Base-by-base conservation (phyloP, 345 rosid species). In the Syzygium grande region DNA sequence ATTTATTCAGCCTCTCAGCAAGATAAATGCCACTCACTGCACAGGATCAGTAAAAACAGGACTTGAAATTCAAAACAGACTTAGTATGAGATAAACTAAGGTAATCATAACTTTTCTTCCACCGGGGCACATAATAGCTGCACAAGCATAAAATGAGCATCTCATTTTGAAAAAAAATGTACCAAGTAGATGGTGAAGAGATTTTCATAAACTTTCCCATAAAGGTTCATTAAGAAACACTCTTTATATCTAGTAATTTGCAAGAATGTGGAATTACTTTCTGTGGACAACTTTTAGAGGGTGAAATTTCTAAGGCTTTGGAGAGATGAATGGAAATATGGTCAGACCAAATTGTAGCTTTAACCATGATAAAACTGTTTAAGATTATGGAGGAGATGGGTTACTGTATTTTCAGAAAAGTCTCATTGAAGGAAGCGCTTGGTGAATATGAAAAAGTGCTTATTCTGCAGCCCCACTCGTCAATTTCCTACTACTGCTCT, bases 1-100 rank as follows among this genome's bases (percentile, higher is more conserved):
- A 55, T 87, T 59, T 88, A 87, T 98, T 98, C 55, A 98, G 91
- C 88, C 84, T 93, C 96, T 98, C 99, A 22, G 99, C 98, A 86
- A 93, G 92, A 92, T 94, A 97, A 16, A 98, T 99, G 25, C 98
- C 99, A 87, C 90, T 93, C 97, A 97, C 98, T 98, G 87, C 91
- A 92, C 61, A 58, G 78, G 78, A 92, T 86, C 86, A 88, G 77
- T 29, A 68, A 51, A 29, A 84, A 56, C 41, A 84, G n/a, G 5
- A 52, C 49, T 84, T 52, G 43, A 84, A 55, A 12, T 51, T 55
- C 54, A 84, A 12, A 84, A 30, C 25, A 54, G 59, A 29, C 41
- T 55, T 51, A 51, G 43, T 49, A 84, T 13, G 5, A 13, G 61
- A 52, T 17, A 16, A 52, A 22, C 55, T 84, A 52, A 34, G 30